Evolutionary conservation across 1,284 basidiomycete species (phyloP).

Genomic region (Wallemia hederae): DNA sequence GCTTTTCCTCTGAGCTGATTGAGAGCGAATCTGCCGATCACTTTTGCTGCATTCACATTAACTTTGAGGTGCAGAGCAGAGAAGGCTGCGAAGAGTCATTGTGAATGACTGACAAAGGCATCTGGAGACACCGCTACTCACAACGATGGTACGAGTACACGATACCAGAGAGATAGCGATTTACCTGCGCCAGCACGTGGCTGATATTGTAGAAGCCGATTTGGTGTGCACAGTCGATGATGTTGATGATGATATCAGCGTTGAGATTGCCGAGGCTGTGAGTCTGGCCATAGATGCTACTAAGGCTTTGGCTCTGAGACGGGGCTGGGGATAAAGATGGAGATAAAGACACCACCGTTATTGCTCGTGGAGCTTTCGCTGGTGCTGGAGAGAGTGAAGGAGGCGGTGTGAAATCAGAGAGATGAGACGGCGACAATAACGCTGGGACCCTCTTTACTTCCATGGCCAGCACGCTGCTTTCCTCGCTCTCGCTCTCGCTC

Average conservation of each 20-base stretch:
- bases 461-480: too few species aligned
- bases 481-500: too few species aligned
- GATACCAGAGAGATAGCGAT: background rate
- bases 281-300: too few species aligned
- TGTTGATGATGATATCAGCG: background rate
- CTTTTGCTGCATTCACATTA: background rate
- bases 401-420: too few species aligned
- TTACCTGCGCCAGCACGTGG: background rate
- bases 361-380: too few species aligned
- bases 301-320: too few species aligned
- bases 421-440: too few species aligned
- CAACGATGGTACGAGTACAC: background rate
- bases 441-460: too few species aligned
- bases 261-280: too few species aligned
- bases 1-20: background rate
- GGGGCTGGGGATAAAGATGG: too few species aligned
- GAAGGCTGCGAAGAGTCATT: background rate
- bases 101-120: background rate
- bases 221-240: background rate
- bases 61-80: background rate
- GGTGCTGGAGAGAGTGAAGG: too few species aligned
- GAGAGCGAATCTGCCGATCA: background rate
- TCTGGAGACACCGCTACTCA: background rate
- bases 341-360: too few species aligned
- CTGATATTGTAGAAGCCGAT: background rate